Percentiles rank a stretch among this genome's conserved stretches.
Evolutionary conservation across 2,329 filamentous ascomycete genomes (phyloP).

Genomic region (Fusarium albosuccineum): DNA sequence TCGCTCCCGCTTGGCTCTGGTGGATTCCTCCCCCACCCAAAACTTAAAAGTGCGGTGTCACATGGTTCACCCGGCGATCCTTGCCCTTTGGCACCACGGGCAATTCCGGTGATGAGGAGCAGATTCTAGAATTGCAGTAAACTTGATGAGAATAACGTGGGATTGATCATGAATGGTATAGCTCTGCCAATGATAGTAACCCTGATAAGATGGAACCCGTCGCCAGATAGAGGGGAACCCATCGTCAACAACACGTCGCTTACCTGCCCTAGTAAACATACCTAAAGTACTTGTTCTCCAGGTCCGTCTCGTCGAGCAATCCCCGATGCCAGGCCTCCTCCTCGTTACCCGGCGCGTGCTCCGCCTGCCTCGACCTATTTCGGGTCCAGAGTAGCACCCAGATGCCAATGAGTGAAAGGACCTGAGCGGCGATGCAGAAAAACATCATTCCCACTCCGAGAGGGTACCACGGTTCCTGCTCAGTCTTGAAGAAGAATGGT

Average conservation of each 20-base stretch:
- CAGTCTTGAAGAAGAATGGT: slow-evolving; percentile 54
- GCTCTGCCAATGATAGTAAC: no score
- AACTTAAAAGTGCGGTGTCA: not conserved
- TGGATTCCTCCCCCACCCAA: not conserved
- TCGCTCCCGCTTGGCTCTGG: not conserved
- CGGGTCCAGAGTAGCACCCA: slow-evolving; percentile 30
- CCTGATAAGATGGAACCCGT: no score
- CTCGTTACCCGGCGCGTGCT: slow-evolving; percentile 10
- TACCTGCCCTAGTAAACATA: slow-evolving; percentile 27
- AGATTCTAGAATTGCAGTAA: no score
- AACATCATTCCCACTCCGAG: slow-evolving; percentile 41
- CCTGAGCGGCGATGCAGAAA: slow-evolving; percentile 28
- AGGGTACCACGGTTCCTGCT: slow-evolving; percentile 25
- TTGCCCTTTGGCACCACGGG: not conserved
- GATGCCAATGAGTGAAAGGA: slow-evolving; percentile 11
- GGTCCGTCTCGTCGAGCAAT: slow-evolving; percentile 29
- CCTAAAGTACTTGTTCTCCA: slow-evolving; percentile 33
- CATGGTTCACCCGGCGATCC: slow-evolving; percentile 5
- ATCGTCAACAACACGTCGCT: no score
- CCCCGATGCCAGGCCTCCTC: slow-evolving; percentile 22
- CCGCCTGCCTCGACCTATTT: slow-evolving; percentile 14
- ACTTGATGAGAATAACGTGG: no score
- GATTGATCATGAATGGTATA: no score
- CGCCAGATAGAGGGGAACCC: no score
- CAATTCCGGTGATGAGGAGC: not conserved